Evolutionary conservation across 768 basidiomycete genomes (phyloP).

Genomic region (Tephrocybe sp.): DNA sequence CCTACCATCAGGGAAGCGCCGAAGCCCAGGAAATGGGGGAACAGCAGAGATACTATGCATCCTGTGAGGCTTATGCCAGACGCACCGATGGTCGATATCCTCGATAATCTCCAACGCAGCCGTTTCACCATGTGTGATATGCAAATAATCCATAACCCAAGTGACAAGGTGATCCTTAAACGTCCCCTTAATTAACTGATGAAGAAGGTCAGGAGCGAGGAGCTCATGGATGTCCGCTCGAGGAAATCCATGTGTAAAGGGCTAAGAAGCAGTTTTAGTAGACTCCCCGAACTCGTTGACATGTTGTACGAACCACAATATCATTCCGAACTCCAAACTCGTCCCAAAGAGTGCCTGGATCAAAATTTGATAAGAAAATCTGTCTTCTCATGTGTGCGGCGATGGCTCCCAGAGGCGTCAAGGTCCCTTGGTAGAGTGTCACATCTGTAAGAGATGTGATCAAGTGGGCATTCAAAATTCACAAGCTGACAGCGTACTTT

Average conservation of each 20-base stretch:
- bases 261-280: slow-evolving; percentile 16
- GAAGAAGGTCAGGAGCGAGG: slow-evolving; percentile 28
- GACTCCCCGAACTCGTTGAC: neutral
- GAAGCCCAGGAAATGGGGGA: slow-evolving; percentile 11
- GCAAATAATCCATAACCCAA: slow-evolving; percentile 27
- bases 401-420: slow-evolving; percentile 16
- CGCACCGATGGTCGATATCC: slow-evolving; percentile 27
- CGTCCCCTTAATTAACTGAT: slow-evolving; percentile 32
- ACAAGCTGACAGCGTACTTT: slow-evolving; percentile 14
- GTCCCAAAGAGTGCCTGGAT: slow-evolving; percentile 21
- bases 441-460: slow-evolving; percentile 8
- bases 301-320: slow-evolving; percentile 23
- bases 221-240: slow-evolving; percentile 30
- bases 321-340: slow-evolving; percentile 26
- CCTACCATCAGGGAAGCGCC: slow-evolving; percentile 23
- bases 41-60: slow-evolving; percentile 23
- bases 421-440: slow-evolving; percentile 13
- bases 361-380: slow-evolving; percentile 20
- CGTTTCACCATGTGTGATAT: slow-evolving; percentile 11
- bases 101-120: slow-evolving; percentile 21
- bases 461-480: neutral
- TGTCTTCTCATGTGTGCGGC: slow-evolving; percentile 16
- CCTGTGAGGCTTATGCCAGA: neutral
- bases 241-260: slow-evolving; percentile 28
- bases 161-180: slow-evolving; percentile 32